Conservation (phyloP, 2,329 filamentous ascomycete genomes). For the Pseudogymnoascus sp. region DNA sequence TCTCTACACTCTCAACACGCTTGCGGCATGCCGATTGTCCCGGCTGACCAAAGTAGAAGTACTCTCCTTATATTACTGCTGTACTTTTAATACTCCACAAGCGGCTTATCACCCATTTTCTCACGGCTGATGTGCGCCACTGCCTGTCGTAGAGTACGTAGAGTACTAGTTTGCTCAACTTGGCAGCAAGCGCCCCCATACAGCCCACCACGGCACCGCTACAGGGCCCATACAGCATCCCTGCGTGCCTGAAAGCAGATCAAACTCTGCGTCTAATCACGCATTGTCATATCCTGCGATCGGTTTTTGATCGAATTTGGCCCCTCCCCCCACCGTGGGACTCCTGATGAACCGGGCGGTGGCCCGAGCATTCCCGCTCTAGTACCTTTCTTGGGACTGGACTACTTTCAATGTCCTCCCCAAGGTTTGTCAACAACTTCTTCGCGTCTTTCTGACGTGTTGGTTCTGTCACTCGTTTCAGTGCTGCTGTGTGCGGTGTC, state of each 20-base stretch:
- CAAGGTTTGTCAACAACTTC: neutral
- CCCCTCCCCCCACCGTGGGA: neutral
- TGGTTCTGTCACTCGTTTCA: conserved; percentile 5
- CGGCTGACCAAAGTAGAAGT: neutral
- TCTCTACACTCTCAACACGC: neutral
- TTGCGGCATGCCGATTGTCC: neutral
- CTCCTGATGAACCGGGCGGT: neutral
- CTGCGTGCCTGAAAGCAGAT: conserved; percentile 7
- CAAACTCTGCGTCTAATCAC: neutral
- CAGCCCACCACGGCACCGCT: neutral
- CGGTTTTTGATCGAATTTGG: conserved; percentile 2
- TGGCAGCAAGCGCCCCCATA: neutral
- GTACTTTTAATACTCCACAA: neutral
- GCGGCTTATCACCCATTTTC: neutral
- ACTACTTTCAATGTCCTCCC: conserved; percentile 1
- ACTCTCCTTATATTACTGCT: neutral
- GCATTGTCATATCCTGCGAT: conserved; percentile 5
- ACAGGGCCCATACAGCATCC: neutral
- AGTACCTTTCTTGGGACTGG: neutral
- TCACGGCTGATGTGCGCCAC: neutral
- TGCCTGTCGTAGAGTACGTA: neutral
- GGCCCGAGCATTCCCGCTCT: neutral
- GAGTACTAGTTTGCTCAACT: neutral
- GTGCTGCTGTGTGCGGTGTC: conserved; percentile 1
- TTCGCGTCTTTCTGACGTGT: conserved; percentile 5